Evolutionary conservation across 768 basidiomycete genomes (phyloP).

Genomic region (Lentinula lateritia): DNA sequence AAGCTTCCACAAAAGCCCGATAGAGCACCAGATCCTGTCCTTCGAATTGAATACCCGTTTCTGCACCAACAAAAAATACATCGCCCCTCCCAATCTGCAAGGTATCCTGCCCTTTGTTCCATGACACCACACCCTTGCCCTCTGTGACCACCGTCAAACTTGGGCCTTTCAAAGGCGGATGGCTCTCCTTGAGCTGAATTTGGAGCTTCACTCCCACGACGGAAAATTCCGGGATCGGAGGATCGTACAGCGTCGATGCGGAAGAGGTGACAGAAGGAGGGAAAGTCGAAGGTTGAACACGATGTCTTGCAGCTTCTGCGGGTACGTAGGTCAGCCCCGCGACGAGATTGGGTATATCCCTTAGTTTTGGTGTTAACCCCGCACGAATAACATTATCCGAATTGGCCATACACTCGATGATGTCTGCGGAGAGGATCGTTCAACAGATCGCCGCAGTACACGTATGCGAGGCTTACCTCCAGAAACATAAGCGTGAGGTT

Average conservation of each 20-base stretch:
- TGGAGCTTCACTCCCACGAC: slow-evolving; percentile 62
- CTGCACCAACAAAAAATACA: slow-evolving; percentile 81
- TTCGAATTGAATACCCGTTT: slow-evolving; percentile 45
- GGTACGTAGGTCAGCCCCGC: slow-evolving; percentile 82
- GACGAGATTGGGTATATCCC: slow-evolving; percentile 89
- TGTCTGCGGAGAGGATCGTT: slow-evolving; percentile 49
- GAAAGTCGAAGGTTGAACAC: slow-evolving; percentile 58
- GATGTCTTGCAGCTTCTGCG: slow-evolving; percentile 60
- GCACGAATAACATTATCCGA: slow-evolving; percentile 99
- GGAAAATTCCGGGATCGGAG: slow-evolving; percentile 91
- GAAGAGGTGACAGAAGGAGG: slow-evolving; percentile 20
- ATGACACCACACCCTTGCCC: slow-evolving; percentile 54
- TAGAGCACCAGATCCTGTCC: slow-evolving; percentile 48
- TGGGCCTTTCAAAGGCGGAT: slow-evolving; percentile 71
- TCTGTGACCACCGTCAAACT: slow-evolving; percentile 77
- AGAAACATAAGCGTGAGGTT: slow-evolving; percentile 93
- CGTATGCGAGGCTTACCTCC: slow-evolving; percentile 57
- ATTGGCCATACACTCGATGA: slow-evolving; percentile 99
- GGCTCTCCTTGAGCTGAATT: slow-evolving; percentile 40
- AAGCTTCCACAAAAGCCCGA: slow-evolving; percentile 61
- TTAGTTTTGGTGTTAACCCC: slow-evolving; percentile 92
- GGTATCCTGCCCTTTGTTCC: slow-evolving; percentile 29
- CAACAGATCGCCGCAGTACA: slow-evolving; percentile 4
- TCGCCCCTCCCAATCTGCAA: slow-evolving; percentile 56
- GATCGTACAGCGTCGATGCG: slow-evolving; percentile 66